These are phyloP conservation scores for Astrothelium macrocarpum DNA, from an alignment of 495 filamentous ascomycete genomes.

Conservation along the genomic window DNA sequence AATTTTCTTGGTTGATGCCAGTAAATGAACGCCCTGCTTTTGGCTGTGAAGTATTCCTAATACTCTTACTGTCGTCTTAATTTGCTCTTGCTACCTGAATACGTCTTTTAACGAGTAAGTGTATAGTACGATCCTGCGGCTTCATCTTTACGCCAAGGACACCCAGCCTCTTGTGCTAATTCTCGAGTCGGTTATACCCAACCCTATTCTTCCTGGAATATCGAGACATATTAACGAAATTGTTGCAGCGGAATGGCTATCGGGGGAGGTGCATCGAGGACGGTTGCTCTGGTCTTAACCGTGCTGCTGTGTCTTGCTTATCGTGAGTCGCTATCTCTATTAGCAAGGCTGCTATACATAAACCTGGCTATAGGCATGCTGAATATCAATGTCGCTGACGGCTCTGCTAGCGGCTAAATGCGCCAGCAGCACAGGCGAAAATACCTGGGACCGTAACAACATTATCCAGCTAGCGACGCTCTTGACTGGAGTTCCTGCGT, in stretches of 20 bases:
- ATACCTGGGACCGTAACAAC: not conserved
- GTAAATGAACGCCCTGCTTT: not conserved
- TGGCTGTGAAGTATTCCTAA: not conserved
- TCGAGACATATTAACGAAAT: not conserved
- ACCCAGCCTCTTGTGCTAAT: not conserved
- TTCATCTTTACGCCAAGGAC: not conserved
- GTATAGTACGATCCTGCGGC: not conserved
- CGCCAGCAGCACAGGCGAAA: not conserved
- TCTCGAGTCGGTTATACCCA: not conserved
- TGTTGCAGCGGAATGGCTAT: not conserved
- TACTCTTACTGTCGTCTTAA: not conserved
- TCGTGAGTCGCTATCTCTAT: not conserved
- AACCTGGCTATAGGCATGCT: not conserved
- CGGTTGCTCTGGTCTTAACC: not conserved
- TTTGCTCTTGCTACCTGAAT: not conserved
- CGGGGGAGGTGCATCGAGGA: not conserved
- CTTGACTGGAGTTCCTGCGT: not conserved
- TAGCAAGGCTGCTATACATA: not conserved
- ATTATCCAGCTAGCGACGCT: not conserved
- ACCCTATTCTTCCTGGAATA: not conserved
- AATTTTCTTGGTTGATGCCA: not conserved
- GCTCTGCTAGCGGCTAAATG: not conserved
- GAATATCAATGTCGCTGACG: not conserved
- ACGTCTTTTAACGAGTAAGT: not conserved
- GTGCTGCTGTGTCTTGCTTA: not conserved